These are phyloP conservation scores for Westerdykella aurantiaca DNA, from an alignment of 2,329 filamentous ascomycete genomes.

Conservation along the genomic window DNA sequence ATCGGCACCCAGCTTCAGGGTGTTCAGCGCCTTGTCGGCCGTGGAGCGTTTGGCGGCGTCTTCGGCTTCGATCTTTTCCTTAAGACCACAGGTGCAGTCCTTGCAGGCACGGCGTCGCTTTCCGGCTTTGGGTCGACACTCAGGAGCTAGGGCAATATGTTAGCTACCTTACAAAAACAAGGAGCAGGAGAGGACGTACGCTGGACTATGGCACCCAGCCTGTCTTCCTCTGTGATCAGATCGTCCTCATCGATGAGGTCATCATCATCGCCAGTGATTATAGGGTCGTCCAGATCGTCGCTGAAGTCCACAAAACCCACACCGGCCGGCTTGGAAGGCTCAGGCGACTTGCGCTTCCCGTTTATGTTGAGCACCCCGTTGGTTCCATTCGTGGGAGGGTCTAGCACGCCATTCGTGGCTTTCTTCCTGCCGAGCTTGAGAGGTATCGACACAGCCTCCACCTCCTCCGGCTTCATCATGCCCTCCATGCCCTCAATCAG, in stretches of 20 bases:
- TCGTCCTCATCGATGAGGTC: conserved; percentile 89
- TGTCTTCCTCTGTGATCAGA: conserved; percentile 77
- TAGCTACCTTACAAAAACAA: conserved; percentile 3
- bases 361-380: conserved; percentile 37
- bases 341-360: conserved; percentile 41
- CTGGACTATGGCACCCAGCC: conserved; percentile 68
- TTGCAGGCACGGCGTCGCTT: conserved; percentile 94
- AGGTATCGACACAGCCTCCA: conserved; percentile 52
- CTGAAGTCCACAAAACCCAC: conserved; percentile 55
- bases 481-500: conserved; percentile 59
- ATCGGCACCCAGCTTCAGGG: conserved; percentile 65
- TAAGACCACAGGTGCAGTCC: conserved; percentile 93
- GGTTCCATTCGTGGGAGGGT: conserved; percentile 13
- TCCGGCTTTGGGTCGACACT: conserved; percentile 80
- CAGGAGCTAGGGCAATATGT: conserved; percentile 54
- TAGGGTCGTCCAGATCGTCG: conserved; percentile 55
- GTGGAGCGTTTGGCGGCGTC: conserved; percentile 62
- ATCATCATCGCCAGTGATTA: conserved; percentile 59
- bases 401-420: conserved; percentile 24
- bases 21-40: conserved; percentile 60
- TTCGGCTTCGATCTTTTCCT: conserved; percentile 78
- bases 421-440: conserved; percentile 63
- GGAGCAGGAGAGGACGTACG: conserved; percentile 46
- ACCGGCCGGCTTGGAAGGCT: conserved; percentile 29
- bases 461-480: conserved; percentile 67